Conservation (phyloP, 352 stramenopile genomes). For the Peronospora belbahrii region DNA sequence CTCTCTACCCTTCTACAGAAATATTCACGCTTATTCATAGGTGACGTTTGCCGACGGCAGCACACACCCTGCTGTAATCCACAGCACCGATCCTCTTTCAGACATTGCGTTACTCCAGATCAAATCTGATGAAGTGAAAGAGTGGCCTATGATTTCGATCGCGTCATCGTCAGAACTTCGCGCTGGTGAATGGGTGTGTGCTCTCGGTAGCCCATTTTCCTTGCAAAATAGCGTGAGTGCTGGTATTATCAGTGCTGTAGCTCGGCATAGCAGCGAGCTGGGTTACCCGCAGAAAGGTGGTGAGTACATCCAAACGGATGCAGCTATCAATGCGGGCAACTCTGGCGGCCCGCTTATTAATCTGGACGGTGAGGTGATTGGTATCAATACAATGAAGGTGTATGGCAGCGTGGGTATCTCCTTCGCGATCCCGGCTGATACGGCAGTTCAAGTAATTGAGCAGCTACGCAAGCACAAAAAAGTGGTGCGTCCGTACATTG, state of each 20-base stretch:
- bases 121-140: constrained; percentile 37
- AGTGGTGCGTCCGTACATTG: constrained; percentile 87
- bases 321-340: constrained; percentile 90
- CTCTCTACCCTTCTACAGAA: not conserved
- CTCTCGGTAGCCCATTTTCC: constrained; percentile 86
- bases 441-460: constrained; percentile 80
- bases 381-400: constrained; percentile 94
- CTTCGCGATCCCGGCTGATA: constrained; percentile 92
- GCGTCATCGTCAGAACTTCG: constrained; percentile 71
- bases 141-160: constrained; percentile 68
- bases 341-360: constrained; percentile 91
- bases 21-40: constrained; percentile 8
- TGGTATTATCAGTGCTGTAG: constrained; percentile 88
- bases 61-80: constrained; percentile 66
- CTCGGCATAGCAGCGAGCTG: constrained; percentile 83
- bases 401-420: constrained; percentile 84
- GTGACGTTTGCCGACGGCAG: constrained; percentile 81
- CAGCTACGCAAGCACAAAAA: constrained; percentile 85
- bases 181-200: constrained; percentile 88
- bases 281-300: constrained; percentile 69
- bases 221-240: constrained; percentile 88
- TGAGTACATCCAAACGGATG: constrained; percentile 93
- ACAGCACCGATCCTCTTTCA: constrained; percentile 81
- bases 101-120: constrained; percentile 90
- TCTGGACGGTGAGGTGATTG: constrained; percentile 89